Base-by-base conservation (phyloP, 352 stramenopile genomes). In the Globisporangium heterothallicum region DNA sequence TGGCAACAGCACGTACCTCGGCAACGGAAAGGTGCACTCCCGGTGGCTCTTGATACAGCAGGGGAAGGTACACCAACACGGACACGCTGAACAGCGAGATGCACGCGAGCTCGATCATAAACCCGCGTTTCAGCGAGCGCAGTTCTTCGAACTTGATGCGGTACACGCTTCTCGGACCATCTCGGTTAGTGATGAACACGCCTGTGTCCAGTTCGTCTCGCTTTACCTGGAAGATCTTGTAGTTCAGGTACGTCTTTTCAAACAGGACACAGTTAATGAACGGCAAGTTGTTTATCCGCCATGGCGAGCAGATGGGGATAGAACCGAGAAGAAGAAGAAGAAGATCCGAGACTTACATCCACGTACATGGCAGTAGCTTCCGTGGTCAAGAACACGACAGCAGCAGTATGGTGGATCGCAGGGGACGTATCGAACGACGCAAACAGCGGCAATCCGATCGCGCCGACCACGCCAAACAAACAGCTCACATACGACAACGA, bases 141-240 rank as follows among this genome's bases (percentile, higher is more conserved):
- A 84, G 55, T 32, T 74, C 64, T 9, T 55, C 59, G 56, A 74
- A 41, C 35, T 75, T 75, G 35, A 78, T 70, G 42, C 69, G 48
- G 14, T 66, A 70, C 16, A 84, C 62, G 34, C 66, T 84, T 19
- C 70, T 61, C 3, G 73, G 70, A 0, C 68, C 70, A 44, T 78
- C 70, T 32, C 70, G 66, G 27, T 77, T 65, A 6, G 73, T 84
- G 48, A 84, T 72, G 48, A 84, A 84, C 36, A 84, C 68, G 34
- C 73, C 73, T 3, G 59, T 63, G 30, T 84, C 73, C 45, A 84
- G 68, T 56, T 84, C 72, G 19, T 74, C 64, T 29, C 70, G 67
- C 61, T 77, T 80, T 14, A 67, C 59, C 47, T 79, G 51, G 55
- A 77, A 78, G 41, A 87, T 75, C 22, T 54, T 65, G 51, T 77